Evolutionary conservation across 1,284 basidiomycete species (phyloP), one percentile per base, ranked within the genome.

Genomic region (Leccinum pachyderme): DNA sequence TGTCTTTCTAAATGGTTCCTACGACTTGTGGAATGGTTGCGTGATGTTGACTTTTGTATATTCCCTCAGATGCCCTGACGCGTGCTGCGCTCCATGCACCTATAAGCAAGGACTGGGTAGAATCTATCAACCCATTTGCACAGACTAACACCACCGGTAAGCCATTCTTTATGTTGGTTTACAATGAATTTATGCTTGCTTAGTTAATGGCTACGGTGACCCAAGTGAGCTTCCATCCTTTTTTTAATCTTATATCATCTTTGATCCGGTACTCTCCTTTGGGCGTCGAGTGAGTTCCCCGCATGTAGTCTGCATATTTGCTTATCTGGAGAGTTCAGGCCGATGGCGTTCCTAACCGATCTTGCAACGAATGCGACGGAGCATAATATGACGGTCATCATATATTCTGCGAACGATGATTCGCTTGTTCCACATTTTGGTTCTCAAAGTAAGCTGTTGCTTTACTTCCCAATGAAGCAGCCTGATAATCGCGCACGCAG

Each of bases 351-450:
- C 70, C 69, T 89, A 35, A 75, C 77, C 0, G 83, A 84, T 5
- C 74, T 88, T 11, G 84, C 86, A 0, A 77, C 80, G 3, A 87
- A 87, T 56, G 79, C 81, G 12, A 76, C 80, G 0, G 68, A 71
- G 1, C 73, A 76, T 7, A 65, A 72, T 43, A 66, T 88, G n/a
- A 68, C 73, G 0, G 69, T 88, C 9, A 69, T 89, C 4, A 67
- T 89, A 18, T 88, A 77, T 62, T 84, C 84, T 7, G 86, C 85
- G 4, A 87, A 88, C 60, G 82, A 86, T 57, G 86, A 89, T 62
- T 73, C 81, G 0, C 75, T 88, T 11, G 76, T 87, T 51, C 67
- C 84, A 2, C 87, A 88, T 61, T 72, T 77, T 24, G 79, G 83
- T 9, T 83, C 85, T 29, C 82, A 89, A 76, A 68, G 85, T 85